These are phyloP conservation scores for Oryza glaberrima DNA, from an alignment of 176 grass and related monocot species.

Conservation along the genomic window DNA sequence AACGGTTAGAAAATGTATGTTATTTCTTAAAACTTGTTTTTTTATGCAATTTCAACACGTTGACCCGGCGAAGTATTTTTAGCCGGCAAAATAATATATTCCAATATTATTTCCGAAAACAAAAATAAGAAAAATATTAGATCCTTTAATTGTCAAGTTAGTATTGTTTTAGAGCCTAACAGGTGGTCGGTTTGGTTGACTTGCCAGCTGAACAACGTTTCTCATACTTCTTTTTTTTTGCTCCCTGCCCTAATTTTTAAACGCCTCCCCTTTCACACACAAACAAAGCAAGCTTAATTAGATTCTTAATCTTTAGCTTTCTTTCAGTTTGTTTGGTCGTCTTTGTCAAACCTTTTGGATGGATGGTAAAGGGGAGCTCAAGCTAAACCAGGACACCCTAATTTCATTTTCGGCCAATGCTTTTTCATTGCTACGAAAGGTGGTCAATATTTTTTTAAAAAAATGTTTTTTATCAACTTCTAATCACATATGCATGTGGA, in stretches of 20 bases:
- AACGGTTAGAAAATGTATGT: not conserved
- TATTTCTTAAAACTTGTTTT: not conserved
- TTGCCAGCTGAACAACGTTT: conserved; percentile 17
- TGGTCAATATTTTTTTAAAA: not conserved
- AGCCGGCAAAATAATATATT: not conserved
- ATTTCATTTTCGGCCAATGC: not conserved
- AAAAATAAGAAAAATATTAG: not conserved
- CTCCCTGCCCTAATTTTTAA: not conserved
- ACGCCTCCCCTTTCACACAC: not conserved
- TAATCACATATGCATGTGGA: not conserved
- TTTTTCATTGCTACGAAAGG: not conserved
- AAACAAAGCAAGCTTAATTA: not conserved
- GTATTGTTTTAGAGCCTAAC: not conserved
- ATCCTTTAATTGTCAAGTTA: not conserved
- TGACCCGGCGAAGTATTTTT: not conserved
- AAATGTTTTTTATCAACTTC: not conserved
- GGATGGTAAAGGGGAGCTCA: not conserved
- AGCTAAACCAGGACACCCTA: not conserved
- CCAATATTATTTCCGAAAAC: not conserved
- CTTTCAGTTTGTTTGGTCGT: not conserved
- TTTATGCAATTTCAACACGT: not conserved
- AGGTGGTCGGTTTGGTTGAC: not conserved
- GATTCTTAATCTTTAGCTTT: conserved; percentile 20
- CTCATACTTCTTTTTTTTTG: not conserved
- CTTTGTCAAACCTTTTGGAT: not conserved